Percentiles rank a stretch among this genome's conserved stretches.
Evolutionary conservation across 208 protist species (phyloP).

Genomic region (Acanthamoeba royreba): DNA sequence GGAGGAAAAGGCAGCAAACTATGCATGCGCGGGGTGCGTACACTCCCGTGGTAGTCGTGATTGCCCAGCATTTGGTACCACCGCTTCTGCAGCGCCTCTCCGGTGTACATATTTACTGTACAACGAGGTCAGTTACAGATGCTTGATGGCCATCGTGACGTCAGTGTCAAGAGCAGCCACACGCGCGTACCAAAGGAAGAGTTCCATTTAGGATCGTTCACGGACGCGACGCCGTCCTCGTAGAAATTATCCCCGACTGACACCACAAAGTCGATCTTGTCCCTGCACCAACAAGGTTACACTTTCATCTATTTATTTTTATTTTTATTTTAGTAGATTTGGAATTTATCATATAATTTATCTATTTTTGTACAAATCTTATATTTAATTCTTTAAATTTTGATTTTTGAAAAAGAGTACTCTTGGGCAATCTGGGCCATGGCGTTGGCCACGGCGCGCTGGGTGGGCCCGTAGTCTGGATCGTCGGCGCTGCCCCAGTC

Average conservation of each 20-base stretch:
- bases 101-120: conserved; percentile 59
- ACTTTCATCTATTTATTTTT: neutral
- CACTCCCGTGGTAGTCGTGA: conserved; percentile 70
- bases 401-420: neutral
- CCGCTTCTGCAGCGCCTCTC: conserved; percentile 35
- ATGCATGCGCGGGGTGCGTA: conserved; percentile 61
- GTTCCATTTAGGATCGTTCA: conserved; percentile 49
- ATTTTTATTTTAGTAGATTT: neutral
- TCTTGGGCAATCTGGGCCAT: neutral
- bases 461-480: neutral
- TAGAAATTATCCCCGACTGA: conserved; percentile 78
- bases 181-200: conserved; percentile 51
- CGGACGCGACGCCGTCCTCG: conserved; percentile 53
- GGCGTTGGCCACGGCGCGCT: neutral
- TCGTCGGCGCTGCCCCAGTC: neutral
- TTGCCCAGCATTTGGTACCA: conserved; percentile 74
- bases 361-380: neutral
- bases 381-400: neutral
- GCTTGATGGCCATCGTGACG: neutral
- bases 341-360: neutral
- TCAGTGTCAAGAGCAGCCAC: too few species aligned
- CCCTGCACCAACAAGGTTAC: neutral
- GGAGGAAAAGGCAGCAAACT: neutral
- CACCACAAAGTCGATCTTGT: conserved; percentile 63
- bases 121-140: neutral